Percentiles rank a stretch among this genome's conserved stretches.
Evolutionary conservation across 192 early-diverging fungal genomes (phyloP).

Genomic region (Rhizophagus sp.): DNA sequence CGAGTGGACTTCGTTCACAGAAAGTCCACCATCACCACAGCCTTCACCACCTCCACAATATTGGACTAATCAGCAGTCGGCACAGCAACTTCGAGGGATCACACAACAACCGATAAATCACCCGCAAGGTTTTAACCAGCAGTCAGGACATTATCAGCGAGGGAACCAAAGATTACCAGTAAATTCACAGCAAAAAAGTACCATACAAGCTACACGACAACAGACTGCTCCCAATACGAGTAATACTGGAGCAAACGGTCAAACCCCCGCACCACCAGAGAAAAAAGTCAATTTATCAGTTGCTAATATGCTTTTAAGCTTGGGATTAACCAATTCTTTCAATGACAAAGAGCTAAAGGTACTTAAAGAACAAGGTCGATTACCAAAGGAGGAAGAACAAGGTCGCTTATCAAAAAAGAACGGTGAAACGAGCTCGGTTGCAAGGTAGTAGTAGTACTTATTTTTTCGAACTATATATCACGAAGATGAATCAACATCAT

Average conservation of each 20-base stretch:
- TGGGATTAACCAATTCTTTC: not conserved
- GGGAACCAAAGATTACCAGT: not conserved
- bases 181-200: not conserved
- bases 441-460: not conserved
- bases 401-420: not conserved
- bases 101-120: no score
- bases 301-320: not conserved
- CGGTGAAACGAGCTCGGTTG: not conserved
- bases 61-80: not conserved
- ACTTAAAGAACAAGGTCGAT: not conserved
- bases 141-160: not conserved
- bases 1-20: not conserved
- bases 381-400: not conserved
- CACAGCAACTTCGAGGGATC: not conserved
- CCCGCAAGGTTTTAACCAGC: no score
- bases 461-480: no score
- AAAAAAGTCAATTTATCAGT: not conserved
- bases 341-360: not conserved
- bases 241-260: not conserved
- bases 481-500: not conserved
- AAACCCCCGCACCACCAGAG: not conserved
- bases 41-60: not conserved
- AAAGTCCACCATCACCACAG: not conserved
- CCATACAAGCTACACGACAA: not conserved
- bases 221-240: not conserved